phyloP scores from a whole-genome alignment of 2,329 filamentous ascomycete species.

The Penicillium psychrosexuale region DNA sequence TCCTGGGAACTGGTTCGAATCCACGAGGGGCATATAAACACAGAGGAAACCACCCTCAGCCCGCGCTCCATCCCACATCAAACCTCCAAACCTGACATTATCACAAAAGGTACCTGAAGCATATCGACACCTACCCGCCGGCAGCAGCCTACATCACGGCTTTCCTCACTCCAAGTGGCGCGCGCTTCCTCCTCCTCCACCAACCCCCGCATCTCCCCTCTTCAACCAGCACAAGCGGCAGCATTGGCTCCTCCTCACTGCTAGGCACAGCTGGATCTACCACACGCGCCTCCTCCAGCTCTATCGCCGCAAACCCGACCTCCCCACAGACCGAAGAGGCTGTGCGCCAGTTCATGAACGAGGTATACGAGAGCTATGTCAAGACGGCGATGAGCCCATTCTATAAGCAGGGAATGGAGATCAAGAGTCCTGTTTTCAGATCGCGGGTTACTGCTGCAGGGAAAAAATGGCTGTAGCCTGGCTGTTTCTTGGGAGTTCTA shows the following conservation, averaged over 20 bases:
- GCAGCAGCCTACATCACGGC: slow-evolving; percentile 86
- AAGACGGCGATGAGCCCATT: slow-evolving; percentile 98
- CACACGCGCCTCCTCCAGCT: slow-evolving; percentile 57
- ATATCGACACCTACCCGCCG: slow-evolving; percentile 87
- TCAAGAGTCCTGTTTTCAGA: slow-evolving; percentile 83
- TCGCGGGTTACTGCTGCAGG: slow-evolving; percentile 79
- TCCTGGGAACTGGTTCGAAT: not conserved
- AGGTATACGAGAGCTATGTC: slow-evolving; percentile 95
- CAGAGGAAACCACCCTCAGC: not conserved
- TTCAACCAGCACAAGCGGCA: slow-evolving; percentile 12
- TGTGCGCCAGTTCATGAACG: slow-evolving; percentile 87
- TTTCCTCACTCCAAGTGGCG: slow-evolving; percentile 88
- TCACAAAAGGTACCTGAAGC: slow-evolving; percentile 79
- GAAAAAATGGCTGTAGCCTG: slow-evolving; percentile 76
- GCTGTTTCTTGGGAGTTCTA: slow-evolving; percentile 2
- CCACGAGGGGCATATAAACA: not conserved
- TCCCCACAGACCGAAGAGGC: slow-evolving; percentile 92
- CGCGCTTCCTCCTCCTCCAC: slow-evolving; percentile 91
- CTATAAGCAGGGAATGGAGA: slow-evolving; percentile 78
- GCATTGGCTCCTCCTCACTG: slow-evolving; percentile 31
- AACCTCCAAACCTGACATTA: slow-evolving; percentile 1
- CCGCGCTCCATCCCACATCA: not conserved
- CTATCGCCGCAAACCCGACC: slow-evolving; percentile 78
- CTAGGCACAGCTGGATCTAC: slow-evolving; percentile 30
- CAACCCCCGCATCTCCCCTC: slow-evolving; percentile 61